These are phyloP conservation scores for Pestalotiopsis sp. DNA, from an alignment of 2,329 filamentous ascomycete genomes.

Conservation along the genomic window DNA sequence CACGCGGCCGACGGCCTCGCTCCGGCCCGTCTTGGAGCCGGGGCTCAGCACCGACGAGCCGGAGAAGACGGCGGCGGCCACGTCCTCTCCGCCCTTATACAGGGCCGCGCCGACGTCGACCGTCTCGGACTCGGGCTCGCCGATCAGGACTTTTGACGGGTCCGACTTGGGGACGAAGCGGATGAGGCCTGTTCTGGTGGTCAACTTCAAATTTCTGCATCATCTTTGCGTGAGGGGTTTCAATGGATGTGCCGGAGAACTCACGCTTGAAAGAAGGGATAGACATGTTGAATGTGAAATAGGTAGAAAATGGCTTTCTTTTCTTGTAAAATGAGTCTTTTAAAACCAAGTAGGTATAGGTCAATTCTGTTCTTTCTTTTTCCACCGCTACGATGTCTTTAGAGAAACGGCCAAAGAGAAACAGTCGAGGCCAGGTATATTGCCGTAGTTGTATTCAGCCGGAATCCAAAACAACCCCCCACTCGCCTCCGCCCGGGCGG, in stretches of 20 bases:
- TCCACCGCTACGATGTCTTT: too few species aligned
- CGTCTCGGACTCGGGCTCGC: slow-evolving; percentile 53
- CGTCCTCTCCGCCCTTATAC: slow-evolving; percentile 49
- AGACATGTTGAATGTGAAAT: background rate
- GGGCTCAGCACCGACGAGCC: slow-evolving; percentile 60
- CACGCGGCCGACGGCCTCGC: slow-evolving; percentile 45
- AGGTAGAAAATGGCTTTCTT: background rate
- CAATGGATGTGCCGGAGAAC: background rate
- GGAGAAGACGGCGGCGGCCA: slow-evolving; percentile 57
- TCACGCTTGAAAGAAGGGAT: slow-evolving; percentile 2
- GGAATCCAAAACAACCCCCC: background rate
- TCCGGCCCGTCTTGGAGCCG: slow-evolving; percentile 46
- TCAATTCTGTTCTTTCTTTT: too few species aligned
- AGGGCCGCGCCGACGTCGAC: slow-evolving; percentile 61
- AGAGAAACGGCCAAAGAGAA: background rate
- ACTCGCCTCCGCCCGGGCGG: background rate
- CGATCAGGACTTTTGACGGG: slow-evolving; percentile 43
- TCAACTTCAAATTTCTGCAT: background rate
- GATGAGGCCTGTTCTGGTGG: slow-evolving; percentile 44
- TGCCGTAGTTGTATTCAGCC: background rate
- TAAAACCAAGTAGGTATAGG: too few species aligned
- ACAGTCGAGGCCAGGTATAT: background rate
- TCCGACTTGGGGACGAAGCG: slow-evolving; percentile 59
- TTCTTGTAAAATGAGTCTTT: background rate
- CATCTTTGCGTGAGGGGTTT: background rate